Evolutionary conservation across 2,329 filamentous ascomycete species (phyloP), one percentile per base, ranked within the genome.

Genomic region (Clarireedia homoeocarpa): DNA sequence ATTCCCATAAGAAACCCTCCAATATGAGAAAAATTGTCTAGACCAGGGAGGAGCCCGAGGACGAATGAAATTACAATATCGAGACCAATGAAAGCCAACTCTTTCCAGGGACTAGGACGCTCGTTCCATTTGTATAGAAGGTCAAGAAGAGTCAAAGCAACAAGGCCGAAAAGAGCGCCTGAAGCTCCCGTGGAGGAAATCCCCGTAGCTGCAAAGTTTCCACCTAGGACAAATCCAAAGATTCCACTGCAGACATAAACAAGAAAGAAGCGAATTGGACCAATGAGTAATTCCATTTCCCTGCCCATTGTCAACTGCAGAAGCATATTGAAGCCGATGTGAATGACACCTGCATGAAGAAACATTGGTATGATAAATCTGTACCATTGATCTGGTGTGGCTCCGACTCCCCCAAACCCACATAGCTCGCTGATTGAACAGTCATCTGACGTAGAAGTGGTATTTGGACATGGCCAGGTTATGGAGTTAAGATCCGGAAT

Each of bases 21-120:
- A 60, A 99, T 96, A 64, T 99, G 94, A 15, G 89, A 89, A 71
- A 97, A 99, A 72, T 99, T 99, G 76, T 99, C 94, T 48, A 99
- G 74, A 7, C 91, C 92, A 0, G 94, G 94, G 1, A 99, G 79
- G 4, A 99, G 79, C 36, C 94, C 94, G 2, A 99, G 80, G 15
- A 94, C 90, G 68, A 99, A 96, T 0, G 91, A 90, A 62, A 99
- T 91, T 62, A 85, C 75, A 59, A 97, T 83, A 66, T 96, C 91
- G 55, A 96, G 73, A 48, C 91, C 60, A 70, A 97, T 88, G 71
- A 95, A 95, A 53, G 89, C 74, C n/a, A 99, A 75, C 65, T 97
- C 94, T 63, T 88, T 88, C 70, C 84, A 78, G 0, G 94, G 94
- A 34, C 78, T 85, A 45, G 75, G 75, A 48, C 91, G 88, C 53